Conservation (phyloP, 768 basidiomycete genomes). For the Suillus placidus region DNA sequence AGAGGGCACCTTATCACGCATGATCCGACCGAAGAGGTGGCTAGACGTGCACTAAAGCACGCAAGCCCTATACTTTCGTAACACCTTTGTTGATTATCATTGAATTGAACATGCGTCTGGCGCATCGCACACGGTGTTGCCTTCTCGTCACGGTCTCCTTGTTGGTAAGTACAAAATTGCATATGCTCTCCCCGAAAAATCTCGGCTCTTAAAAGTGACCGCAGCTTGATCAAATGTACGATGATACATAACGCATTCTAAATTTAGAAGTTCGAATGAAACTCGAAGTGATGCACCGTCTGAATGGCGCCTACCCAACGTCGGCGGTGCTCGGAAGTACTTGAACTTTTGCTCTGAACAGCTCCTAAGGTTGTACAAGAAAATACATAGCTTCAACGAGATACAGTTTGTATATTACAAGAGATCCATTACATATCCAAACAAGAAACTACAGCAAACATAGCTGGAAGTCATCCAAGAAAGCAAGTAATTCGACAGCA, state of each 20-base stretch:
- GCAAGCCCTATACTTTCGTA: not conserved
- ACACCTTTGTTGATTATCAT: not conserved
- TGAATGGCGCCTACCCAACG: not conserved
- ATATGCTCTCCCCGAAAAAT: not conserved
- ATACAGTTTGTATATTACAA: not conserved
- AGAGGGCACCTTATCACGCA: not conserved
- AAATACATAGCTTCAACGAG: not conserved
- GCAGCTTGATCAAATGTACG: not conserved
- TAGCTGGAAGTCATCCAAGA: not conserved
- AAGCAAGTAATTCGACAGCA: not conserved
- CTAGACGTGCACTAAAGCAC: not conserved
- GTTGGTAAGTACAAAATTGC: not conserved
- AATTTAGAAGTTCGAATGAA: not conserved
- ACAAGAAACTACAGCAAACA: not conserved
- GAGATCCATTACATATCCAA: not conserved
- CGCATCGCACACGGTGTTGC: not conserved
- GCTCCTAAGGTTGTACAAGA: not conserved
- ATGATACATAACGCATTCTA: not conserved
- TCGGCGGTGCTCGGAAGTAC: not conserved
- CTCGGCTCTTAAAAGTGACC: not conserved
- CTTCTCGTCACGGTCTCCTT: not conserved
- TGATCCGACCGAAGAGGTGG: conserved; percentile 4
- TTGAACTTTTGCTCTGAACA: not conserved
- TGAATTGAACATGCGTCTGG: too few relatives aligned
- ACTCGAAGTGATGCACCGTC: not conserved